A percentile compares a stretch with the other conserved stretches of the same genome.
Conservation (phyloP, 1,139 yeast genomes). For the Pneumocystis murina region DNA sequence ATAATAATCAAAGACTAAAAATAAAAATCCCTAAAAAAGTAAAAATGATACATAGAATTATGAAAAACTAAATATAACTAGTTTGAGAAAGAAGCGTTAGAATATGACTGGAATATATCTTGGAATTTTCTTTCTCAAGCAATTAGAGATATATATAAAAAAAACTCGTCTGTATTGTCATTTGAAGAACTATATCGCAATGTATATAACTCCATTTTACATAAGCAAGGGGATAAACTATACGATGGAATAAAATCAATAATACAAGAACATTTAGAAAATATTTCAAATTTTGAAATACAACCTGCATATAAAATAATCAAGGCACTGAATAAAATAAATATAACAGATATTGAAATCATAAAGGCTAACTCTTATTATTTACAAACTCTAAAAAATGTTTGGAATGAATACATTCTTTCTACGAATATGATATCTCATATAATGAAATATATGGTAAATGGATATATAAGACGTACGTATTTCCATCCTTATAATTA, state of each 20-base stretch:
- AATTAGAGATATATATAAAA: slow-evolving; percentile 55
- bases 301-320: neutral
- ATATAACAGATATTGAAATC: slow-evolving; percentile 5
- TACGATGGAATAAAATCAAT: slow-evolving; percentile 47
- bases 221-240: slow-evolving; percentile 55
- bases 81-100: slow-evolving; percentile 7
- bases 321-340: slow-evolving; percentile 4
- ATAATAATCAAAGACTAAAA: neutral
- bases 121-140: slow-evolving; percentile 67
- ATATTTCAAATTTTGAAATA: slow-evolving; percentile 16
- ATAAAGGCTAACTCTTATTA: slow-evolving; percentile 19
- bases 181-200: slow-evolving; percentile 75
- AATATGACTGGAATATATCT: slow-evolving; percentile 26
- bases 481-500: neutral
- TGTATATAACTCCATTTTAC: slow-evolving; percentile 63
- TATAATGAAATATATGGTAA: slow-evolving; percentile 60
- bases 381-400: slow-evolving; percentile 33
- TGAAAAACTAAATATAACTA: slow-evolving; percentile 1
- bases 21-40: neutral
- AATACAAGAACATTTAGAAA: slow-evolving; percentile 37
- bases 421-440: slow-evolving; percentile 74
- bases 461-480: neutral
- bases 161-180: slow-evolving; percentile 60
- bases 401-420: slow-evolving; percentile 65
- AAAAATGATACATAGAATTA: neutral